Conservation (phyloP, 1,139 yeast genomes). For the Blastobotrys persicus region DNA sequence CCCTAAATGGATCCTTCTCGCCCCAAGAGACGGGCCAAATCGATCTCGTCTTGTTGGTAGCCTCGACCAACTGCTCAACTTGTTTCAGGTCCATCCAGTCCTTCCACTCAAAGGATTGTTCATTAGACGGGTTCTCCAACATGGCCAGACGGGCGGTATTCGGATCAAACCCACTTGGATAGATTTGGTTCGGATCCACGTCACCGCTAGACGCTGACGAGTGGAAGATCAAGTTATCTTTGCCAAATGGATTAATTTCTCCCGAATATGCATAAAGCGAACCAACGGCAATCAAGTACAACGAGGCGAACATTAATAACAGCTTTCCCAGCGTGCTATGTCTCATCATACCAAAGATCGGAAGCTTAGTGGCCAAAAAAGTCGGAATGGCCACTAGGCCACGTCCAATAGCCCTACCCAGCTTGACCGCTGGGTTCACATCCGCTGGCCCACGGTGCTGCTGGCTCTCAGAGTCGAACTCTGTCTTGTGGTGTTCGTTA, state of each 20-base stretch:
- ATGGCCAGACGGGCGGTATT: slow-evolving; percentile 14
- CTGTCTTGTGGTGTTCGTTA: slow-evolving; percentile 3
- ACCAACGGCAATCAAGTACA: slow-evolving; percentile 25
- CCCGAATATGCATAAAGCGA: slow-evolving; percentile 25
- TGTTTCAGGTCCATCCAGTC: slow-evolving; percentile 33
- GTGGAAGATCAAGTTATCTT: slow-evolving; percentile 3
- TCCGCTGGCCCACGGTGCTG: neutral
- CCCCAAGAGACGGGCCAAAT: slow-evolving; percentile 15
- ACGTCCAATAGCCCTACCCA: neutral
- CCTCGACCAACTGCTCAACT: slow-evolving; percentile 20
- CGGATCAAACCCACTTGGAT: slow-evolving; percentile 19
- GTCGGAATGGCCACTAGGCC: slow-evolving; percentile 14
- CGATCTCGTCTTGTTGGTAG: slow-evolving; percentile 9
- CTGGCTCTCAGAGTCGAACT: slow-evolving; percentile 8
- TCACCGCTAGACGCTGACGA: neutral
- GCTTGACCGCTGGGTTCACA: neutral
- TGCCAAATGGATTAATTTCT: slow-evolving; percentile 18
- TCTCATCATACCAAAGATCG: slow-evolving; percentile 17
- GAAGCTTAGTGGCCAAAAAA: slow-evolving; percentile 12
- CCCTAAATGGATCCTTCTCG: slow-evolving; percentile 16
- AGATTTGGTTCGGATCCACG: neutral
- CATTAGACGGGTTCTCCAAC: slow-evolving; percentile 33
- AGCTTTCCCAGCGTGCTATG: slow-evolving; percentile 17
- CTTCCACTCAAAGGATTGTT: slow-evolving; percentile 28
- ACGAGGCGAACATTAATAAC: slow-evolving; percentile 22